A percentile compares a stretch with the other conserved stretches of the same genome.
Conservation (phyloP, 2,329 filamentous ascomycete genomes). For the Venturiaceae sp. region DNA sequence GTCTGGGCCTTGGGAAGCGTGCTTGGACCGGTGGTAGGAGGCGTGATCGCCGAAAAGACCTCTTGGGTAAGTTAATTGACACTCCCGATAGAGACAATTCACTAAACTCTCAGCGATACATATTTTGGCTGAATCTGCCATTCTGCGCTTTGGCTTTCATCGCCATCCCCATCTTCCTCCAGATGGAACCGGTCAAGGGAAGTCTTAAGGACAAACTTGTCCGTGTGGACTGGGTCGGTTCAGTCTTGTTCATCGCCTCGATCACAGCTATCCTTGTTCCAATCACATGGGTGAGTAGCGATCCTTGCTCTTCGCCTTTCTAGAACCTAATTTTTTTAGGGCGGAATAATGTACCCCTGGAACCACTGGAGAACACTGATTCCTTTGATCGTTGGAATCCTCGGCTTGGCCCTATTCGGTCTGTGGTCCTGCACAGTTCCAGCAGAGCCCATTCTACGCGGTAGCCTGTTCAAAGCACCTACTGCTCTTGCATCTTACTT, state of each 20-base stretch:
- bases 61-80: slow-evolving; percentile 30
- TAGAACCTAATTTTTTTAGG: slow-evolving; percentile 20
- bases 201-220: slow-evolving; percentile 39
- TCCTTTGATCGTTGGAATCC: slow-evolving; percentile 46
- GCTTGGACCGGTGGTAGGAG: slow-evolving; percentile 38
- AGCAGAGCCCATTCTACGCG: slow-evolving; percentile 17
- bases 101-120: slow-evolving; percentile 34
- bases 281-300: slow-evolving; percentile 39
- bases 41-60: slow-evolving; percentile 42
- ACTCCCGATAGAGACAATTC: slow-evolving; percentile 12
- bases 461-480: slow-evolving; percentile 8
- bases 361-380: slow-evolving; percentile 50
- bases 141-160: slow-evolving; percentile 39
- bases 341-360: slow-evolving; percentile 58
- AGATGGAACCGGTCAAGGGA: slow-evolving; percentile 37
- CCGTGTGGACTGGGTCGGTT: slow-evolving; percentile 56
- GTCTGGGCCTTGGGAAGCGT: slow-evolving; percentile 47
- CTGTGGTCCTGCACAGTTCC: slow-evolving; percentile 26
- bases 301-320: background rate
- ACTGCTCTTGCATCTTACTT: background rate
- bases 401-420: slow-evolving; percentile 27
- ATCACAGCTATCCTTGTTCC: slow-evolving; percentile 51
- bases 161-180: slow-evolving; percentile 42
- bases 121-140: slow-evolving; percentile 56
- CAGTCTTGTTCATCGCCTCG: slow-evolving; percentile 49